Evolutionary conservation across 208 protist species (phyloP), one percentile per base, ranked within the genome.

Genomic region (Dictyostelium gargantuum): DNA sequence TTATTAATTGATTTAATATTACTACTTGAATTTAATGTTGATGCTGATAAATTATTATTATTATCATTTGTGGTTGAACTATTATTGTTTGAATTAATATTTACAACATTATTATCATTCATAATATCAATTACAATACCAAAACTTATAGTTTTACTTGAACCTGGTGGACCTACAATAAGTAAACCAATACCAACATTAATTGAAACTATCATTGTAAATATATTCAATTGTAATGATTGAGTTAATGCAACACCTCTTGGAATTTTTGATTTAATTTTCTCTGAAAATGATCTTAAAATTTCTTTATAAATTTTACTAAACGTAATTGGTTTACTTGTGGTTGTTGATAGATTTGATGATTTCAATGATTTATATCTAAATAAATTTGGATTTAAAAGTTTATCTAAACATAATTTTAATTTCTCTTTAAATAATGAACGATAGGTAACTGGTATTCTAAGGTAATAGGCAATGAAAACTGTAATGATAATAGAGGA

Each of bases 151-250:
- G 94, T 95, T 81, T 95, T 95, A 29, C 40, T 82, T 32, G 58
- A 91, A 40, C 94, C 95, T 38, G 95, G 95, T 29, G 93, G 95
- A 46, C 95, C 95, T 56, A 85, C n/a, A 68, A 96, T 96, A 17
- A 95, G 40, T 23, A 96, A 48, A 4, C 94, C 92, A 32, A 95
- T 94, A 42, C 44, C n/a, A 46, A 32, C 23, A 42, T 94, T 80
- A 23, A 93, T 91, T 29, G 91, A 93, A 26, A 96, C 44, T 17
- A 95, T 44, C 11, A 35, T 84, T n/a, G 26, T 42, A 23, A 95
- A 96, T 9, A 96, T 56, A 68, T 96, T 96, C 23, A 96, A 77
- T 80, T 80, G 35, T 1, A 96, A 73, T 58, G 91, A 80, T 44
- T 94, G n/a, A n/a, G 94, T 96, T n/a, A 76, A 29, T 15, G 95